phyloP scores from a whole-genome alignment of 257 asterid species.

The Primulina eburnea region DNA sequence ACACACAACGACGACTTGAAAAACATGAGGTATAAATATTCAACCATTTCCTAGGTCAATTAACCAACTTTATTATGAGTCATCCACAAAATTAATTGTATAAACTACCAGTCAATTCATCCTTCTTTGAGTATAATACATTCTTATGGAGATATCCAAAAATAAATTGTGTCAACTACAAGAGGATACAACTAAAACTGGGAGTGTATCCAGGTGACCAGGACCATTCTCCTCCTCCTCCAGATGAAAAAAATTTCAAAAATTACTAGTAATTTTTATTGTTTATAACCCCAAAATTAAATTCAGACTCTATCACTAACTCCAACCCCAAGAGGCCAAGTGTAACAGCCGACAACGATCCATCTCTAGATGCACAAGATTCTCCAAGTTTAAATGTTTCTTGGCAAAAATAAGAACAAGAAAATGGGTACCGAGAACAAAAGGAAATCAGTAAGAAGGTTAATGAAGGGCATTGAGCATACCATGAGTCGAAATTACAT shows the following conservation, averaged over 20 bases:
- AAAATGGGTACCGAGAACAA: not conserved
- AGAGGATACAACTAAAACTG: not conserved
- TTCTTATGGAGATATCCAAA: too few relatives aligned
- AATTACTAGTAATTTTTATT: not conserved
- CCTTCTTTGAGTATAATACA: not conserved
- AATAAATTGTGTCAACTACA: too few relatives aligned
- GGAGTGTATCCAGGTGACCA: not conserved
- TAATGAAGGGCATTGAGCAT: not conserved
- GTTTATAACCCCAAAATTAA: not conserved
- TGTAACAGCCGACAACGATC: not conserved
- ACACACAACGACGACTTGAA: not conserved
- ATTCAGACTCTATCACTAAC: not conserved
- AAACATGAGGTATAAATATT: not conserved
- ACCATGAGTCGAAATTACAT: not conserved
- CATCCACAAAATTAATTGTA: not conserved
- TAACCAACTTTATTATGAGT: not conserved
- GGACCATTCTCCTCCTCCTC: not conserved
- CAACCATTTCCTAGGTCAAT: not conserved
- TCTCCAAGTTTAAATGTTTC: not conserved
- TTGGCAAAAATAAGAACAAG: not conserved
- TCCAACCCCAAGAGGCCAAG: not conserved
- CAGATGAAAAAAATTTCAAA: not conserved
- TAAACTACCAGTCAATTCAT: not conserved
- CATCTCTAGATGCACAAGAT: not conserved
- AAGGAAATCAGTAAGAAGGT: not conserved